Evolutionary conservation across 768 basidiomycete species (phyloP).

Genomic region (Thelephora aurantiotincta): DNA sequence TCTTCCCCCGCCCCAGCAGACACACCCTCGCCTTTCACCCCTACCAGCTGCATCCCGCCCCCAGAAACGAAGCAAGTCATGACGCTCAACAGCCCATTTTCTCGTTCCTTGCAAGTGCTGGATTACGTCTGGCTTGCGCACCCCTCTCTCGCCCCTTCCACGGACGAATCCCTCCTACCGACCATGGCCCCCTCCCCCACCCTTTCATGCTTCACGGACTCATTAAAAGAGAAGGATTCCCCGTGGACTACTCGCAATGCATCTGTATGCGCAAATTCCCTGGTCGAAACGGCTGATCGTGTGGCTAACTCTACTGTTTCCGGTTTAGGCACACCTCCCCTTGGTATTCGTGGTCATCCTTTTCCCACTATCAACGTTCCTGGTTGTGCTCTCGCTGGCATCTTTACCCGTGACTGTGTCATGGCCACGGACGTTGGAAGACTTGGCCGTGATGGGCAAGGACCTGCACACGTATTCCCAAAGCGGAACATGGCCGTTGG

Average conservation of each 20-base stretch:
- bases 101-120: too few species aligned
- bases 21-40: slow-evolving; percentile 11
- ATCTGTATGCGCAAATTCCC: slow-evolving; percentile 20
- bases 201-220: slow-evolving; percentile 29
- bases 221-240: slow-evolving; percentile 24
- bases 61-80: slow-evolving; percentile 3
- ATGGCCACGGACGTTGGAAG: slow-evolving; percentile 65
- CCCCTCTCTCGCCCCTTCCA: slow-evolving; percentile 21
- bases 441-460: slow-evolving; percentile 34
- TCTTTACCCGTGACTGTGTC: slow-evolving; percentile 58
- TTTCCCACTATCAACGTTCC: slow-evolving; percentile 51
- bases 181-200: slow-evolving; percentile 37
- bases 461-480: slow-evolving; percentile 72
- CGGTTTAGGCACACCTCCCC: slow-evolving; percentile 36
- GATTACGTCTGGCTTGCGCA: slow-evolving; percentile 9
- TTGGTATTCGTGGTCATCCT: slow-evolving; percentile 57
- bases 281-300: slow-evolving; percentile 7
- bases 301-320: slow-evolving; percentile 4
- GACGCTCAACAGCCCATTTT: slow-evolving; percentile 2
- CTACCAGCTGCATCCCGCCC: slow-evolving; percentile 7
- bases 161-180: slow-evolving; percentile 6
- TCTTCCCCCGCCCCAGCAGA: slow-evolving; percentile 13
- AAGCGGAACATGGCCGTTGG: slow-evolving; percentile 44
- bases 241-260: slow-evolving; percentile 17
- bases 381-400: slow-evolving; percentile 30